Evolutionary conservation across 495 filamentous ascomycete species (phyloP).

Genomic region (Beverwykella pulmonaria): DNA sequence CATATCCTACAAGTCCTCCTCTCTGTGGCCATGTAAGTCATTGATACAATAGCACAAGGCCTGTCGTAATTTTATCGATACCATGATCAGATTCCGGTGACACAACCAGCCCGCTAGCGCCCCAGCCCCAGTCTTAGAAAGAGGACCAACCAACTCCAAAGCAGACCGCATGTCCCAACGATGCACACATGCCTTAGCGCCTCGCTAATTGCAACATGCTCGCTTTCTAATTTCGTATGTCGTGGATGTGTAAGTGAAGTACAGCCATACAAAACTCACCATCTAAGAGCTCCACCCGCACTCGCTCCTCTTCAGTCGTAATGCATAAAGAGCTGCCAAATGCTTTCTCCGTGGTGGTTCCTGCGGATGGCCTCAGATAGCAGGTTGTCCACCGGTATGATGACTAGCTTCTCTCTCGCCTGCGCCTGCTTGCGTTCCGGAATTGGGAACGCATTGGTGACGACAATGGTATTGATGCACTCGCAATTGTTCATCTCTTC

Average conservation of each 20-base stretch:
- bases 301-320: slow-evolving; percentile 30
- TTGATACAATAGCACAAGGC: too few relatives aligned
- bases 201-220: slow-evolving; percentile 11
- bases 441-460: slow-evolving; percentile 96
- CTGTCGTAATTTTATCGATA: too few relatives aligned
- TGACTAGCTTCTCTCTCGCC: slow-evolving; percentile 74
- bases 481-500: slow-evolving; percentile 88
- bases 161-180: background rate
- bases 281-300: background rate
- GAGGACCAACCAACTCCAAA: background rate
- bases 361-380: slow-evolving; percentile 89
- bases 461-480: slow-evolving; percentile 89
- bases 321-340: slow-evolving; percentile 49
- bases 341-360: slow-evolving; percentile 84
- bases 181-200: background rate
- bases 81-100: too few relatives aligned
- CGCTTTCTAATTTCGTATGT: background rate
- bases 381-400: slow-evolving; percentile 85
- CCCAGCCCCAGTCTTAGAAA: background rate
- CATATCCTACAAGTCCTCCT: too few relatives aligned
- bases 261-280: background rate
- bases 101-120: background rate
- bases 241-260: background rate
- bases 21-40: too few relatives aligned
- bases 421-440: slow-evolving; percentile 66